Base-by-base conservation (phyloP, 345 rosid genomes). In the Barbarea vulgaris region DNA sequence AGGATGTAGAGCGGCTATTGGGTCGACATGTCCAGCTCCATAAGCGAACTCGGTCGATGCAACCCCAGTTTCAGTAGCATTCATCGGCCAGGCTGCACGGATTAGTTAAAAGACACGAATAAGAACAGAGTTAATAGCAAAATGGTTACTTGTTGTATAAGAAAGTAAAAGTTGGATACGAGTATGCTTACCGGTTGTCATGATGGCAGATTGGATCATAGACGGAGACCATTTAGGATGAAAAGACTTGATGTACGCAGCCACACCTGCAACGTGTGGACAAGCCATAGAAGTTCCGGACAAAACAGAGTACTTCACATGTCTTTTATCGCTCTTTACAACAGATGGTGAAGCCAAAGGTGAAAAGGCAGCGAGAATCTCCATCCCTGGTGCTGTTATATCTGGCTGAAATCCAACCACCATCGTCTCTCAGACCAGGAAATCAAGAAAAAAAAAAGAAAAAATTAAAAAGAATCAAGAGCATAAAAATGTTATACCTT, bases 261-360 rank as follows among this genome's bases (percentile, higher is more conserved):
- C 87, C 47, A 58, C 74, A 9, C 83, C 87, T 2, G 89, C 61
- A 14, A 61, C 80, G 53, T 88, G 93, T 0, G 93, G 88, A 67
- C 88, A 83, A 28, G 93, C 1, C 87, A 88, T 86, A 6, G 87
- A 86, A 19, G 90, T 86, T 70, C 86, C 93, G 0, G 86, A 74
- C 3, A 74, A 0, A 9, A 86, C 4, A 60, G 44, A 71, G 72
- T 75, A 84, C 0, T 58, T 54, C 5, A 69, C 79, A 5, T 2
- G 72, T 44, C 85, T 74, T 2, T 0, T 5, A 42, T 83, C 90
- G 0, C 3, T 5, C 0, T 1, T 1, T 3, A 5, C 31, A 7
- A 4, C 1, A 64, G 57, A 24, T 6, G 59, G 59, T 5, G 83
- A n/a, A 39, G 25, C 34, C 41, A 34, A 2, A 75, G 83, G 81